Conservation (phyloP, 345 rosid genomes). For the Arabidopsis arenosa region DNA sequence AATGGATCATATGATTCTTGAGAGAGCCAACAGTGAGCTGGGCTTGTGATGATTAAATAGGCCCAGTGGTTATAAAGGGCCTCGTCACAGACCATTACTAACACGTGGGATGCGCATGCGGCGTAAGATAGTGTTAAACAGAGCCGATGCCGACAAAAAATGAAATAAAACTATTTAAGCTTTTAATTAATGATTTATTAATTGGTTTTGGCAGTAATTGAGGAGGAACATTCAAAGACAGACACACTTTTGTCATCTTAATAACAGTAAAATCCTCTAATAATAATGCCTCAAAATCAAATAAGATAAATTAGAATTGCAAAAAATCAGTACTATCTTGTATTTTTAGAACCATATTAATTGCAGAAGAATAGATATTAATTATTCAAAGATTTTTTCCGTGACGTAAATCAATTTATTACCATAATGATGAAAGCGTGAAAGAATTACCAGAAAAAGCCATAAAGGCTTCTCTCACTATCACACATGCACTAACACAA, state of each 20-base stretch:
- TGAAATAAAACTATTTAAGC: too few relatives aligned
- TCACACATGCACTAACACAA: conserved; percentile 29
- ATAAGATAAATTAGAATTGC: too few relatives aligned
- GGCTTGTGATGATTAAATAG: neutral
- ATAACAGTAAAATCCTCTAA: neutral
- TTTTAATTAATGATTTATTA: neutral
- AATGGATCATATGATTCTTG: neutral
- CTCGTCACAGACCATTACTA: neutral
- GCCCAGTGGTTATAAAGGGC: conserved; percentile 16
- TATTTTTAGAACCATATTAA: neutral
- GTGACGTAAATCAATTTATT: conserved; percentile 26
- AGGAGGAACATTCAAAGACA: conserved; percentile 40
- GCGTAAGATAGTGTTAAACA: conserved; percentile 21
- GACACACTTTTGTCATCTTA: conserved; percentile 14
- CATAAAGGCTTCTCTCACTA: neutral
- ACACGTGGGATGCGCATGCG: conserved; percentile 19
- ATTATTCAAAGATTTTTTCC: neutral
- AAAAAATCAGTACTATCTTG: neutral
- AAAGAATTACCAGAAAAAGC: neutral
- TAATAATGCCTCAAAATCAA: neutral
- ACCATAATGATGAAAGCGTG: conserved; percentile 15
- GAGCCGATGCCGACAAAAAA: conserved; percentile 25
- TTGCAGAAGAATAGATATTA: neutral
- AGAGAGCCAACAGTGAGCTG: neutral
- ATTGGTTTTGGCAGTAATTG: neutral